A percentile compares a stretch with the other conserved stretches of the same genome.
Conservation (phyloP, 2,329 filamentous ascomycete species). For the Trichoderma aggressivum region DNA sequence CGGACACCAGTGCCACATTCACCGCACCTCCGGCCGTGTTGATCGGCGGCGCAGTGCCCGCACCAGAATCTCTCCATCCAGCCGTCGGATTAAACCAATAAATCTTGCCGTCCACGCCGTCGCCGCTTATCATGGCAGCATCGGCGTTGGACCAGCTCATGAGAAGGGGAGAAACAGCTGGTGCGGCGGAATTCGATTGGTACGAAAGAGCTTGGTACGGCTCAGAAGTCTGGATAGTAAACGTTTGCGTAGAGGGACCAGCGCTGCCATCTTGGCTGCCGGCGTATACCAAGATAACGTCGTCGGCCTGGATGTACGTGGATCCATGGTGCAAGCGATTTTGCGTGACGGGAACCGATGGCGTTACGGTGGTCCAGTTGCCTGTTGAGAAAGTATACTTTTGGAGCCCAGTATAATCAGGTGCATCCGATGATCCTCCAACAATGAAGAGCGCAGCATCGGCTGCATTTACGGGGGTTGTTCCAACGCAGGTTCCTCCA, state of each 20-base stretch:
- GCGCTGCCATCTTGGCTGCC: conserved; percentile 62
- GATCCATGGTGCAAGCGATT: conserved; percentile 73
- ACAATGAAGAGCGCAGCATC: conserved; percentile 73
- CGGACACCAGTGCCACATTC: conserved; percentile 63
- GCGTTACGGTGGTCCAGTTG: conserved; percentile 49
- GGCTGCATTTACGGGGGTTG: conserved; percentile 55
- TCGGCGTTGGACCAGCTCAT: conserved; percentile 69
- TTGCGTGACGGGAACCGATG: conserved; percentile 52
- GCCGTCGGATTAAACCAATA: conserved; percentile 63
- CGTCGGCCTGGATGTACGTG: conserved; percentile 65
- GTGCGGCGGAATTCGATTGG: conserved; percentile 52
- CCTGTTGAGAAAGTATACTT: conserved; percentile 54
- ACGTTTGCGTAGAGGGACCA: conserved; percentile 67
- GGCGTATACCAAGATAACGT: conserved; percentile 76
- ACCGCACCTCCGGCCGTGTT: conserved; percentile 54
- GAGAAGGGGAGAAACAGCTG: conserved; percentile 66
- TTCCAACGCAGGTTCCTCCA: conserved; percentile 74
- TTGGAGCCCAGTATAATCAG: conserved; percentile 71
- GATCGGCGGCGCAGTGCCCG: conserved; percentile 59
- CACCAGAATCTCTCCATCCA: conserved; percentile 66
- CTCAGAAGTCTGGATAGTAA: conserved; percentile 62
- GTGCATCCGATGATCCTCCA: conserved; percentile 60
- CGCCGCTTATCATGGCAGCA: conserved; percentile 72
- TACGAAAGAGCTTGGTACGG: conserved; percentile 63
- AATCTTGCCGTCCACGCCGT: conserved; percentile 57